Evolutionary conservation across 2,329 filamentous ascomycete genomes (phyloP), one percentile per base, ranked within the genome.

Genomic region (Claviceps pazoutovae): DNA sequence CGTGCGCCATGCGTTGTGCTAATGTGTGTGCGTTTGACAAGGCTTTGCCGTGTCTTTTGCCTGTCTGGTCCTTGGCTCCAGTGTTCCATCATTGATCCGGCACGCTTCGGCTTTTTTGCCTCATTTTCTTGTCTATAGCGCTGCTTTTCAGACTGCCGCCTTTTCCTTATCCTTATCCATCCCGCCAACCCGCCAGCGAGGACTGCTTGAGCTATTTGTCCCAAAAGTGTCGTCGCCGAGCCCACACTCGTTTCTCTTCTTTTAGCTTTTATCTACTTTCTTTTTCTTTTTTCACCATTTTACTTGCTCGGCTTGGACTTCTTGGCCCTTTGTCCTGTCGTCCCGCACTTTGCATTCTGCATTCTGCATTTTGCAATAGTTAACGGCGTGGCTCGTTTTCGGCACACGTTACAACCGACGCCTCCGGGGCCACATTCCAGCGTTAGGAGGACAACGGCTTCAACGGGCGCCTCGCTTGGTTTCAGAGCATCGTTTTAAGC

Each of bases 351-450:
- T 17, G 16, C n/a, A n/a, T 39, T 23, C 19, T 44, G 23, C 14
- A 13, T 26, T 49, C 21, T 14, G 45, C 14, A 43, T 46, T n/a
- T 4, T 34, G 30, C 30, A 34, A 34, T 9, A 34, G 30, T 34
- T 4, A 16, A 49, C 42, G 17, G 26, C 42, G 38, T 37, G 23
- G 11, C 44, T 34, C 16, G 44, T 26, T 46, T 6, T 34, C 9
- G 3, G 30, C 9, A 11, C 30, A 34, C 9, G 30, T 34, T 26
- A 17, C 43, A 16, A 23, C 30, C 16, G 41, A 23, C 48, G 19
- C 8, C 30, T 17, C 38, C 34, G 38, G 21, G 19, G 42, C 39
- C 45, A 38, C 46, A 52, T 52, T 52, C 39, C 50, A 48, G 44
- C 39, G 26, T 41, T 21, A 43, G 45, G 37, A 37, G 38, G 50